Evolutionary conservation across 495 filamentous ascomycete species (phyloP).

Genomic region (Tuber indicum): DNA sequence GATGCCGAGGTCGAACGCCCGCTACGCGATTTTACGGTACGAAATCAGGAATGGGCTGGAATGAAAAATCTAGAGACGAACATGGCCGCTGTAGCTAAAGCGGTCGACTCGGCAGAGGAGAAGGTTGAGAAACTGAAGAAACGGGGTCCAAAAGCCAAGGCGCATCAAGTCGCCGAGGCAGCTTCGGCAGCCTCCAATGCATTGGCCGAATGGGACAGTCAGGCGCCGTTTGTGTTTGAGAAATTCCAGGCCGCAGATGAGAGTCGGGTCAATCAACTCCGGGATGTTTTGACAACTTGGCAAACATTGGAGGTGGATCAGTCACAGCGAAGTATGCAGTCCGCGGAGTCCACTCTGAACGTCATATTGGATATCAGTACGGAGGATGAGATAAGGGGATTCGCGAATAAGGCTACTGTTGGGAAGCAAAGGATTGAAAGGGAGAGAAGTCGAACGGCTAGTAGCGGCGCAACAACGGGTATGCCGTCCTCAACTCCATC

Average conservation of each 20-base stretch:
- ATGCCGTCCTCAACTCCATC: conserved; percentile 42
- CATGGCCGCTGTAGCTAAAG: conserved; percentile 70
- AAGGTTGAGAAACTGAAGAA: conserved; percentile 77
- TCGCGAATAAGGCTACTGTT: conserved; percentile 51
- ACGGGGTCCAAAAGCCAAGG: conserved; percentile 69
- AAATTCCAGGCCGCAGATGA: conserved; percentile 89
- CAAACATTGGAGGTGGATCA: conserved; percentile 90
- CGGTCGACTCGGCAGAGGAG: conserved; percentile 76
- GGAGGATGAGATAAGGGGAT: conserved; percentile 81
- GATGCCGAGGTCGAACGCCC: conserved; percentile 86
- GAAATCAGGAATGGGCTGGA: conserved; percentile 72
- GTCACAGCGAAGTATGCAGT: conserved; percentile 66
- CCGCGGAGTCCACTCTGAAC: conserved; percentile 76
- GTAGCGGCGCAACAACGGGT: conserved; percentile 43
- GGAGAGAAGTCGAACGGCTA: conserved; percentile 46
- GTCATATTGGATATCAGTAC: conserved; percentile 82
- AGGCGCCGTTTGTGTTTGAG: conserved; percentile 93
- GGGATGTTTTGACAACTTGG: conserved; percentile 85
- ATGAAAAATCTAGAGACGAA: conserved; percentile 80
- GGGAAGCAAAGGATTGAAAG: conserved; percentile 43
- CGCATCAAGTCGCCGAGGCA: conserved; percentile 74
- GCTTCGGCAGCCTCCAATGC: conserved; percentile 67
- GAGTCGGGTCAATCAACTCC: conserved; percentile 77
- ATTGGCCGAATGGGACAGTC: conserved; percentile 82
- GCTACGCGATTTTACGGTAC: conserved; percentile 62